phyloP scores from a whole-genome alignment of 441 rosid species.

The Populus tomentosa region DNA sequence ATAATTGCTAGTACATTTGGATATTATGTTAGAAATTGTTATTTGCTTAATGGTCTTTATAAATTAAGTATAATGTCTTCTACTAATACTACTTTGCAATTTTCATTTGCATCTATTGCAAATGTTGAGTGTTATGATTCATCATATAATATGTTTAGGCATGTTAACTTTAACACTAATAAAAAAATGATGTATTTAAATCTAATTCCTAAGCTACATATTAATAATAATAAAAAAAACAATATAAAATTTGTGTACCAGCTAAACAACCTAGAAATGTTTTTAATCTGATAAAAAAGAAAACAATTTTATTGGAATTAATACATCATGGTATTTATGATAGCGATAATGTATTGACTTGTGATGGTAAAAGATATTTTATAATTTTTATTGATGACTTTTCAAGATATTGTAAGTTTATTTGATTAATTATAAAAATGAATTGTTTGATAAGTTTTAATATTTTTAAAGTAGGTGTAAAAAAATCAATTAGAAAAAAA shows the following conservation, averaged over 20 bases:
- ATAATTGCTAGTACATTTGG: not conserved
- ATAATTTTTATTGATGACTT: not conserved
- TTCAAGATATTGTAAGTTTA: not conserved
- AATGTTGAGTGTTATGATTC: not conserved
- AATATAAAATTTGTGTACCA: slow-evolving; percentile 4
- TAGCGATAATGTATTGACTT: not conserved
- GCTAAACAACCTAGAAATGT: not conserved
- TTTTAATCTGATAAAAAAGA: not conserved
- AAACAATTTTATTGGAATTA: not conserved
- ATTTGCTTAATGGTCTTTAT: not conserved
- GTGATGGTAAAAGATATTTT: too few species aligned
- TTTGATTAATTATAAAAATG: not conserved
- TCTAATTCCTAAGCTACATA: not conserved
- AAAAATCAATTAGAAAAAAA: not conserved
- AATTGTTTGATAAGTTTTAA: not conserved
- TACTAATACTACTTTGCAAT: not conserved
- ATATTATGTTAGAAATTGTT: not conserved
- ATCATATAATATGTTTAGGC: slow-evolving; percentile 1
- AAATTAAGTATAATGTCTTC: not conserved
- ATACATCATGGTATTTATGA: not conserved
- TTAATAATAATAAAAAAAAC: not conserved
- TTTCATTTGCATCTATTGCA: not conserved
- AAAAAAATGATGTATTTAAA: not conserved
- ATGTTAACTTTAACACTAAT: not conserved
- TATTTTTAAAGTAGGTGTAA: not conserved